A percentile compares a stretch with the other conserved stretches of the same genome.
phyloP scores from a whole-genome alignment of 2,329 filamentous ascomycete species.

The Aspergillus phoenicis region DNA sequence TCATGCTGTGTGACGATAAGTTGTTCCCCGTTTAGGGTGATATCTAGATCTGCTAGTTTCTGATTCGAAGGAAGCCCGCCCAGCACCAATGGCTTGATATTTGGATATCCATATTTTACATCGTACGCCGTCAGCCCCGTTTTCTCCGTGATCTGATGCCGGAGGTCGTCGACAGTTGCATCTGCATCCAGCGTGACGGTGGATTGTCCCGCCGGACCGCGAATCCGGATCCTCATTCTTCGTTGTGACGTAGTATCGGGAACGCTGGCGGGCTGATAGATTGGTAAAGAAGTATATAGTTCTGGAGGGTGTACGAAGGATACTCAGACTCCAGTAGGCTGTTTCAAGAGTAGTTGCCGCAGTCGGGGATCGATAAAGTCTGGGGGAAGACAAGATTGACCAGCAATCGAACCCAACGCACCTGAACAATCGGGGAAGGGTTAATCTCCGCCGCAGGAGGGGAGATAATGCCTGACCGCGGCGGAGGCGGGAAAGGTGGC shows the following conservation, averaged over 20 bases:
- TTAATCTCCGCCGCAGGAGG: neutral
- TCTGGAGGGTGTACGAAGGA: neutral
- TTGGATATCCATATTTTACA: slow-evolving; percentile 83
- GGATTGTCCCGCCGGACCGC: slow-evolving; percentile 72
- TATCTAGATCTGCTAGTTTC: slow-evolving; percentile 57
- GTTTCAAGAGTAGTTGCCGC: neutral
- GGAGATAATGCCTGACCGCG: neutral
- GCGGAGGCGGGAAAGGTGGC: neutral
- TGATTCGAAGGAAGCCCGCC: slow-evolving; percentile 54
- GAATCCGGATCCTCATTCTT: slow-evolving; percentile 72
- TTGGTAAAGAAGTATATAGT: neutral
- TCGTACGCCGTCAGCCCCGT: slow-evolving; percentile 69
- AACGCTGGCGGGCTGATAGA: neutral
- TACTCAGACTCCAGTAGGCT: neutral
- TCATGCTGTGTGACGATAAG: slow-evolving; percentile 62
- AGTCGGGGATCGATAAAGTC: neutral
- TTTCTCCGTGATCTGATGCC: slow-evolving; percentile 53
- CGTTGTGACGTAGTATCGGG: neutral
- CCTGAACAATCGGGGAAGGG: neutral
- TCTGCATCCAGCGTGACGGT: slow-evolving; percentile 69
- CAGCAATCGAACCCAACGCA: neutral
- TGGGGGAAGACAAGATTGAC: neutral
- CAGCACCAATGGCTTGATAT: slow-evolving; percentile 65
- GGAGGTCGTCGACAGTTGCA: slow-evolving; percentile 54
- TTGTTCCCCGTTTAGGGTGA: slow-evolving; percentile 69